Evolutionary conservation across 495 filamentous ascomycete genomes (phyloP), one percentile per base, ranked within the genome.

Genomic region (Penicillium coffeae): DNA sequence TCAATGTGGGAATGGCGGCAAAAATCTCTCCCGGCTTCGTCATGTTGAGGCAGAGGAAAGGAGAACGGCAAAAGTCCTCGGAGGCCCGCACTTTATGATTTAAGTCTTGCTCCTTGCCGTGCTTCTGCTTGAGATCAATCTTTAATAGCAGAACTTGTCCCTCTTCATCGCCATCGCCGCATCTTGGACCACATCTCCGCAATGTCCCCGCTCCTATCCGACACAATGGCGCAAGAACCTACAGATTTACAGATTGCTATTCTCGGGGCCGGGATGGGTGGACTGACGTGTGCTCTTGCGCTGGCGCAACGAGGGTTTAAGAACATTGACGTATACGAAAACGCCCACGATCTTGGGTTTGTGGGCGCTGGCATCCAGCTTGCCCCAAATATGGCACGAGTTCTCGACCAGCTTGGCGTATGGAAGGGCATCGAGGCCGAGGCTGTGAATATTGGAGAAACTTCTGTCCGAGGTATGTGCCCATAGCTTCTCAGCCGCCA

Each of bases 321-420:
- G 55, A 61, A 84, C 36, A 83, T 91, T 60, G 73, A 84, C 42
- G 80, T 91, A 36, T 91, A 80, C 56, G 87, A 91, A 60, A 78
- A 71, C 21, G 86, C 87, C 1, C 79, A 83, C 14, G 83, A 86
- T 47, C 71, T 91, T 2, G 87, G 87, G 21, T 91, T 91, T 47
- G 85, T 90, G 9, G 89, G 89, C 40, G 87, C 87, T 6, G 88
- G 87, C 21, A 89, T 92, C 55, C 87, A 92, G 63, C 74, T 92
- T 35, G 85, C 87, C 3, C 87, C 87, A 1, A 90, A 93, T 50
- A 87, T 91, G 73, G 81, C 81, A 19, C 82, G 85, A 0, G 83
- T 93, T 16, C 68, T 91, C 20, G 83, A 88, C 60, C 63, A 77
- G 9, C 71, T 86, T 21, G 87, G 84, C 38, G 80, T 82, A 39